Evolutionary conservation across 352 stramenopile species (phyloP), one percentile per base, ranked within the genome.

Genomic region (Pythium brachiatum): DNA sequence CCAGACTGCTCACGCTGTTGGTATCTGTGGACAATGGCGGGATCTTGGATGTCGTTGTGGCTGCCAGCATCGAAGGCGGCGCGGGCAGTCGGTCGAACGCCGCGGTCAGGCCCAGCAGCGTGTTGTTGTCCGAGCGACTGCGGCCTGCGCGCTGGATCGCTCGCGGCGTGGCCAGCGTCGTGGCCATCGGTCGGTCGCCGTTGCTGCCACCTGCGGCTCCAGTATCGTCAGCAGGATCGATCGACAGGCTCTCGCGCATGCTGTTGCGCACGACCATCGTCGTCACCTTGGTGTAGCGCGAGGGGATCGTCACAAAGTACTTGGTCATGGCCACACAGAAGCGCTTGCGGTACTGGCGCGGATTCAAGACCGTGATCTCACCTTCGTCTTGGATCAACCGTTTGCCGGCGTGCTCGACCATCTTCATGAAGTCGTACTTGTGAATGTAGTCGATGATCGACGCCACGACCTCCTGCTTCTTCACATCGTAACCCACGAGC

Each of bases 391-490:
- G 87, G 29, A 94, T 93, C 34, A 96, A 36, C n/a, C 86, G 78
- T 62, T 96, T 96, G 12, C 87, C 83, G 4, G 86, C 83, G 64
- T 96, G 86, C 62, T 96, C 87, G 38, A 96, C 87, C 78, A 93
- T 93, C 64, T 96, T 96, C 78, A 94, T 83, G 47, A 96, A 92
- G 46, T 94, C 87, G 53, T 96, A 96, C 66, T 96, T 94, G 72
- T 93, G 84, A 53, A 96, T 94, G 53, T 96, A 96, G 57, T 96
- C 87, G 52, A 96, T 96, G 64, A 96, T 96, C 29, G 75, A 92
- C 51, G 82, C 85, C 31, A 96, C 86, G 13, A 96, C 69, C 44
- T 96, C 87, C 57, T 96, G 87, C 44, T 91, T 90, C 32, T 88
- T 78, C 1, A 92, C 81, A 64, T 96, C 85, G 57, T 94, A 96